phyloP scores from a whole-genome alignment of 805 yeast species.

The Wickerhamiella vanderwaltii region DNA sequence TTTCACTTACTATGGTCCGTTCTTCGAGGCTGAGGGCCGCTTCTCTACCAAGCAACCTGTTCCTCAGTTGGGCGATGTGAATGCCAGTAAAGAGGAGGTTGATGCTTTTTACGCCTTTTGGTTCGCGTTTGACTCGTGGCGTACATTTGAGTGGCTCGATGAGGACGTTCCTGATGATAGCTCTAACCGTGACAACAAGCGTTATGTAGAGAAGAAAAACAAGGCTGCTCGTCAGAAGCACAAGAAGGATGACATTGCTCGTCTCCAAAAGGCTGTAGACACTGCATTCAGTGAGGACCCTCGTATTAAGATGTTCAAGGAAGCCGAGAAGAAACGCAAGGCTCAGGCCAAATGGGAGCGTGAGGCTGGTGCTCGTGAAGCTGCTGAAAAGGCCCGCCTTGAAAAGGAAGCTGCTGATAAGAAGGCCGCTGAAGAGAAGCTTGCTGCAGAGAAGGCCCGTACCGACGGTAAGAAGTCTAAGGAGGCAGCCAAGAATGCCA shows the following conservation, averaged over 20 bases:
- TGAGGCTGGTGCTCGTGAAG: conserved; percentile 94
- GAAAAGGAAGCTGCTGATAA: conserved; percentile 81
- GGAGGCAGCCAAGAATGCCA: conserved; percentile 94
- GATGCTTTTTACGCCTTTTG: conserved; percentile 84
- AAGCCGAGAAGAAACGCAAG: conserved; percentile 87
- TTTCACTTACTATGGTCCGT: conserved; percentile 85
- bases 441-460: conserved; percentile 48
- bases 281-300: conserved; percentile 87
- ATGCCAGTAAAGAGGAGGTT: conserved; percentile 64
- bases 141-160: conserved; percentile 93
- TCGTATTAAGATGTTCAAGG: conserved; percentile 86
- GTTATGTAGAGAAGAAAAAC: conserved; percentile 95
- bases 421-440: conserved; percentile 66
- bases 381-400: conserved; percentile 81
- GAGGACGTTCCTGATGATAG: conserved; percentile 99
- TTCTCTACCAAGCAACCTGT: conserved; percentile 87
- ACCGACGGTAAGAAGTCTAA: conserved; percentile 65
- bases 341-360: conserved; percentile 94
- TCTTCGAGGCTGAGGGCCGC: conserved; percentile 80
- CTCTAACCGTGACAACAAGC: conserved; percentile 97
- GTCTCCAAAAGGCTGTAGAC: conserved; percentile 74
- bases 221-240: conserved; percentile 91
- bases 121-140: conserved; percentile 94
- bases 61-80: conserved; percentile 61
- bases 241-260: conserved; percentile 93